phyloP scores from a whole-genome alignment of 1,139 yeast genomes.

The Scheffersomyces quercinus region DNA sequence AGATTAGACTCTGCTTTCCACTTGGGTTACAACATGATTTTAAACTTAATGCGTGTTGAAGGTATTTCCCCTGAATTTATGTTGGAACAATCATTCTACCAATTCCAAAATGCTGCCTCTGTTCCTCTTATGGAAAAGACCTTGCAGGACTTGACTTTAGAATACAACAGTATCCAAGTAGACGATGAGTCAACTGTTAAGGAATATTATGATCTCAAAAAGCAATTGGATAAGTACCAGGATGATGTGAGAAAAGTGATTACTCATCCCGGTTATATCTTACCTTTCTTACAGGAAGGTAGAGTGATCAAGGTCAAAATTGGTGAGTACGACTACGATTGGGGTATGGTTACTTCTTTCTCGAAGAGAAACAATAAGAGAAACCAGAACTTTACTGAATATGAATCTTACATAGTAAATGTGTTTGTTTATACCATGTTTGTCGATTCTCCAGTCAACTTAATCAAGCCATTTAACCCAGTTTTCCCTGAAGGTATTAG shows the following conservation, averaged over 20 bases:
- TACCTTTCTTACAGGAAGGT: conserved; percentile 87
- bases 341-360: conserved; percentile 88
- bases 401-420: conserved; percentile 84
- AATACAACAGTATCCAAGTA: conserved; percentile 50
- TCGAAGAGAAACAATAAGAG: conserved; percentile 67
- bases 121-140: conserved; percentile 81
- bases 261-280: conserved; percentile 88
- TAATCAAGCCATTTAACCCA: conserved; percentile 74
- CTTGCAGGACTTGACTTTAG: conserved; percentile 51
- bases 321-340: conserved; percentile 72
- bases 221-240: conserved; percentile 68
- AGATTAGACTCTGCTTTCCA: conserved; percentile 96
- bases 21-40: conserved; percentile 94
- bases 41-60: conserved; percentile 93
- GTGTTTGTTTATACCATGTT: conserved; percentile 83
- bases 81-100: conserved; percentile 92
- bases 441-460: conserved; percentile 69
- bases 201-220: conserved; percentile 80
- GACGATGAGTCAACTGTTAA: conserved; percentile 75
- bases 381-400: conserved; percentile 62
- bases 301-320: conserved; percentile 72
- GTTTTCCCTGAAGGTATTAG: conserved; percentile 83
- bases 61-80: conserved; percentile 97
- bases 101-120: conserved; percentile 89
- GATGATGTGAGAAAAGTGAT: conserved; percentile 80